These are phyloP conservation scores for Puccinia horiana DNA, from an alignment of 1,284 basidiomycete species.

Conservation along the genomic window DNA sequence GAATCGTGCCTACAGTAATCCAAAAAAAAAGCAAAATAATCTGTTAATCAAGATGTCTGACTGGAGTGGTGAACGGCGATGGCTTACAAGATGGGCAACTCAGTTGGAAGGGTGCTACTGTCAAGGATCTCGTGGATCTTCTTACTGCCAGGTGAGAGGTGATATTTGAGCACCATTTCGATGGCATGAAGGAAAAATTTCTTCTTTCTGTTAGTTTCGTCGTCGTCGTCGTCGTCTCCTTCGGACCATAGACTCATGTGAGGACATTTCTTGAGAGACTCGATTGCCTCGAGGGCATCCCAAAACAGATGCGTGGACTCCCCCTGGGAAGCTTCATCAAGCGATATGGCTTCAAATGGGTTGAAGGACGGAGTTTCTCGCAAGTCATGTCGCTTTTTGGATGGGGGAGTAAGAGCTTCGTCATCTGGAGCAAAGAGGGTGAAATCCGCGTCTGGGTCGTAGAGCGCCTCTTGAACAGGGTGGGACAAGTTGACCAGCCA, in stretches of 20 bases:
- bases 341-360: neutral
- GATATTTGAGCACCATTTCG: conserved; percentile 28
- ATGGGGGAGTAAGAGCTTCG: conserved; percentile 53
- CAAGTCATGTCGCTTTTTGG: conserved; percentile 19
- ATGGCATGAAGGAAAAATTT: conserved; percentile 21
- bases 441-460: conserved; percentile 20
- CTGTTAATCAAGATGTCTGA: neutral
- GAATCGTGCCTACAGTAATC: neutral
- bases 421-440: conserved; percentile 56
- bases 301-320: conserved; percentile 18
- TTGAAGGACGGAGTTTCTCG: neutral
- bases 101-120: conserved; percentile 24
- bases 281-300: conserved; percentile 49
- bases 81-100: conserved; percentile 1
- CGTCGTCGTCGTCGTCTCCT: neutral
- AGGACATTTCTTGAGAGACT: neutral
- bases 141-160: conserved; percentile 22
- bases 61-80: neutral
- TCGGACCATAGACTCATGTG: neutral
- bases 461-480: conserved; percentile 15
- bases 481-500: conserved; percentile 53
- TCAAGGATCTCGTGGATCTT: conserved; percentile 12
- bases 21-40: neutral
- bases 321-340: neutral
- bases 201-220: neutral